A percentile compares a stretch with the other conserved stretches of the same genome.
phyloP scores from a whole-genome alignment of 1,284 basidiomycete species.

The Earliella scabrosa region DNA sequence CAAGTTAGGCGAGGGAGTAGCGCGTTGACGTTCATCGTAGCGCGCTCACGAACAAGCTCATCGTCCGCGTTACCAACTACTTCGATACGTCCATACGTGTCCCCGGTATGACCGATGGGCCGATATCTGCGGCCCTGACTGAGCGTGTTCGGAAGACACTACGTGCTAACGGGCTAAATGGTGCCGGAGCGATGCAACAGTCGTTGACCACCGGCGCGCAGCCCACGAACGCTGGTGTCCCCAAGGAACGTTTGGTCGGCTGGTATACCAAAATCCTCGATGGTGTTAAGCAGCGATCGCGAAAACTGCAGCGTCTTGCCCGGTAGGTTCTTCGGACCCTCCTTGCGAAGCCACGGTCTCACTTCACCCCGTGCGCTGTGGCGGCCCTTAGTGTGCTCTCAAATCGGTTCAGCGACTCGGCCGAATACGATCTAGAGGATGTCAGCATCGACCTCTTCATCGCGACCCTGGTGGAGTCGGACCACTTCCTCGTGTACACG shows the following conservation, averaged over 20 bases:
- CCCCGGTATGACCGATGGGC: slow-evolving; percentile 47
- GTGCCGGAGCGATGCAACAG: slow-evolving; percentile 24
- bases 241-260: slow-evolving; percentile 78
- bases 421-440: slow-evolving; percentile 89
- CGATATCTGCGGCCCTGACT: slow-evolving; percentile 13
- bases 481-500: slow-evolving; percentile 96
- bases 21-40: slow-evolving; percentile 41
- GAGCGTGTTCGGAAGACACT: slow-evolving; percentile 23
- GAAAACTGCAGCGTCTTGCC: slow-evolving; percentile 93
- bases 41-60: slow-evolving; percentile 87
- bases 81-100: slow-evolving; percentile 94
- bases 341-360: slow-evolving; percentile 1
- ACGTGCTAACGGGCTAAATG: slow-evolving; percentile 17
- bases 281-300: slow-evolving; percentile 89
- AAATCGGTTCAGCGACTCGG: slow-evolving; percentile 92
- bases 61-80: slow-evolving; percentile 90
- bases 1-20: not conserved
- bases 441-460: slow-evolving; percentile 86
- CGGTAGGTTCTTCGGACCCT: slow-evolving; percentile 52
- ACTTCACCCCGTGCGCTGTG: not conserved
- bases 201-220: slow-evolving; percentile 27
- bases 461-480: slow-evolving; percentile 79
- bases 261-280: slow-evolving; percentile 97
- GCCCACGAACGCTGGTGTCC: slow-evolving; percentile 52
- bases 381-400: slow-evolving; percentile 63